Conservation (phyloP, 1,284 basidiomycete species). For the Trichosporon sp. region DNA sequence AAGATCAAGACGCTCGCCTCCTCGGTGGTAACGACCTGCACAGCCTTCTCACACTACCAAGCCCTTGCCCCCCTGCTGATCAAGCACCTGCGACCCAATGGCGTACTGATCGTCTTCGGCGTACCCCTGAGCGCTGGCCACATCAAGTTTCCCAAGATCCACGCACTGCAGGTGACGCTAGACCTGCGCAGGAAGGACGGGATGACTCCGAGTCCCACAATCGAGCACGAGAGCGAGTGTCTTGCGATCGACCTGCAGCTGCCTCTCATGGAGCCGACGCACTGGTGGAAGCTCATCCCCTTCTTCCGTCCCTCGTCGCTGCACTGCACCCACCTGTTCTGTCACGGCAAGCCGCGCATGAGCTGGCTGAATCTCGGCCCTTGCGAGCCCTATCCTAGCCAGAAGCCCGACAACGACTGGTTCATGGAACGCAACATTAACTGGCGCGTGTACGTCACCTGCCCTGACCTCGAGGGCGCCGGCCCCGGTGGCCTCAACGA, state of each 20-base stretch:
- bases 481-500: not conserved
- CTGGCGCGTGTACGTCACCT: not conserved
- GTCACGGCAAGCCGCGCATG: not conserved
- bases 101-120: not conserved
- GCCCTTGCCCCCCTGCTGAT: not conserved
- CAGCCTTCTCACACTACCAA: not conserved
- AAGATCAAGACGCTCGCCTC: not conserved
- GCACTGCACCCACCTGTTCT: not conserved
- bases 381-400: not conserved
- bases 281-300: not conserved
- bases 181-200: not conserved
- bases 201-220: not conserved
- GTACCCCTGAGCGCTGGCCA: not conserved
- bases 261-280: not conserved
- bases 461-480: not conserved
- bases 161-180: not conserved
- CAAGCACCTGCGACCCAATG: not conserved
- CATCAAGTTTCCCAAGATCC: not conserved
- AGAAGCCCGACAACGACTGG: not conserved
- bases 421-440: not conserved
- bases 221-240: not conserved
- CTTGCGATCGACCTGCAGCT: not conserved
- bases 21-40: not conserved
- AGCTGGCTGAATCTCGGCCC: not conserved
- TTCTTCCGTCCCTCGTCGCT: not conserved